Evolutionary conservation across 352 stramenopile genomes (phyloP), one percentile per base, ranked within the genome.

Genomic region (Phytophthora pini): DNA sequence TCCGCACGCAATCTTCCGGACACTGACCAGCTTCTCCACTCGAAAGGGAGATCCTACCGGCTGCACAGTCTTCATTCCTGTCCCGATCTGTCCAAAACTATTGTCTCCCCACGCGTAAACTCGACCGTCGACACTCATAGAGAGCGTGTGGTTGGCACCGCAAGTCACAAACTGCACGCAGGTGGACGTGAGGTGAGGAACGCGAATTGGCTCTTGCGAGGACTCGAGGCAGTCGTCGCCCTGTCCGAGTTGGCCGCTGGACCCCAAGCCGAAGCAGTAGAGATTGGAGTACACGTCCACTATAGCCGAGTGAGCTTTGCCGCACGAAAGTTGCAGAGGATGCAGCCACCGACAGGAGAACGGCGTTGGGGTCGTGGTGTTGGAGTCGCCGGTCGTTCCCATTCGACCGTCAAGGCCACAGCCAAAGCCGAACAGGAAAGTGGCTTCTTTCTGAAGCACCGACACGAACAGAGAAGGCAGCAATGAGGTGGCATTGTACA

Each of bases 281-380:
- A 92, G 65, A 56, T 90, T 87, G 2, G 84, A 89, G 43, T 88
- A 88, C 20, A 89, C 81, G 38, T 92, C 84, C 29, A 92, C 77
- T 39, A 92, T 82, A 24, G 84, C 82, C 2, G 81, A 87, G 65
- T 92, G 84, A 9, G 82, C 74, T 40, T 83, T 83, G 7, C 84
- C 84, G 38, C 84, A 90, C 17, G 84, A 70, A 46, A 90, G 75
- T 45, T 90, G 81, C n/a, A 89, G 67, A 2, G 84, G 82, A 57
- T 90, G 78, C 11, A 92, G 59, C 84, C 84, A 90, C 51, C 83
- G 82, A 70, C 65, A 82, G 0, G 71, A 48, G 51, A 93, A 89
- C 1, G 84, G 75, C 6, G 71, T 85, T 49, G 82, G 80, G 5
- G 70, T 58, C 20, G 77, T 76, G 4, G 74, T 80, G 40, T 83